These are phyloP conservation scores for Rugonectria rugulosa DNA, from an alignment of 2,329 filamentous ascomycete genomes.

Conservation along the genomic window DNA sequence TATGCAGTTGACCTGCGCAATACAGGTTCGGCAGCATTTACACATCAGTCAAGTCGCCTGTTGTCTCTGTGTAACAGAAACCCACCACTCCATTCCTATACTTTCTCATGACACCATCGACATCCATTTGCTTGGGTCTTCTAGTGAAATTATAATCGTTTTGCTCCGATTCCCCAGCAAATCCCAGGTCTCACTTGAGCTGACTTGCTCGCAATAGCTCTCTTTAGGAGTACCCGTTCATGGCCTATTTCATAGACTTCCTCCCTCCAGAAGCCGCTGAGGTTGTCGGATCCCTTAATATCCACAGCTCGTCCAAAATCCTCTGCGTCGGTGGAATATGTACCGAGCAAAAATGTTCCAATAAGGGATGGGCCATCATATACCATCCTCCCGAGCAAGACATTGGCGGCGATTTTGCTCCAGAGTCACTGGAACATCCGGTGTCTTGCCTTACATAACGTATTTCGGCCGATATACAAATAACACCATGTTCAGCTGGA, in stretches of 20 bases:
- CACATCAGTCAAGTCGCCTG: too few relatives aligned
- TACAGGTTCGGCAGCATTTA: too few relatives aligned
- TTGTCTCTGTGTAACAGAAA: constrained; percentile 5
- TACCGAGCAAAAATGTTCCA: neutral
- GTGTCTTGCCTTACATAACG: constrained; percentile 21
- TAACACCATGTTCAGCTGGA: constrained; percentile 20
- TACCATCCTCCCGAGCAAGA: too few relatives aligned
- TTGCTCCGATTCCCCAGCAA: constrained; percentile 1
- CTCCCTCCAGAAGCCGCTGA: too few relatives aligned
- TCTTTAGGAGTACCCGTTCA: too few relatives aligned
- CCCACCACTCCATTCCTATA: constrained; percentile 8
- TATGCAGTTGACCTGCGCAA: too few relatives aligned
- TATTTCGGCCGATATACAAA: constrained; percentile 13
- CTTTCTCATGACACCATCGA: constrained; percentile 4
- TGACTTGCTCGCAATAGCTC: too few relatives aligned
- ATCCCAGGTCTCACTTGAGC: too few relatives aligned
- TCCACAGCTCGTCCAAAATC: neutral
- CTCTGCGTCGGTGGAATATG: neutral
- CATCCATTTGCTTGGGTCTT: constrained; percentile 9
- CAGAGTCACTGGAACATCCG: too few relatives aligned
- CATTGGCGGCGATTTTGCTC: too few relatives aligned
- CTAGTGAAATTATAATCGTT: neutral
- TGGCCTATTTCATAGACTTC: too few relatives aligned
- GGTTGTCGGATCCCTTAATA: neutral
- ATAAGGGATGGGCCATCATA: too few relatives aligned